Conservation (phyloP, 352 stramenopile genomes). For the Stramenopiles sp. region DNA sequence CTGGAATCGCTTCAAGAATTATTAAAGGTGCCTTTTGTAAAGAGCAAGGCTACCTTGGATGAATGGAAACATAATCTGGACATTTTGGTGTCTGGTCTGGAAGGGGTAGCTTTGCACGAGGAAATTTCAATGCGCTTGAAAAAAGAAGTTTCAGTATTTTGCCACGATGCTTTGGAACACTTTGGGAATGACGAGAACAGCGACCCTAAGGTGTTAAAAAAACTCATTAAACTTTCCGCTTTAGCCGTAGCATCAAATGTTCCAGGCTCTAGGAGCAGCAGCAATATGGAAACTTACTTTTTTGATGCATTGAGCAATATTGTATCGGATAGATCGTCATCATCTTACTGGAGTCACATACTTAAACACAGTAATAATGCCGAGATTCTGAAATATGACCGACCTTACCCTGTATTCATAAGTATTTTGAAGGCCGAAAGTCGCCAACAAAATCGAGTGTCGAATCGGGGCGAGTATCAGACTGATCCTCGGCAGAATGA, state of each 20-base stretch:
- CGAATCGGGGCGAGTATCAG: background rate
- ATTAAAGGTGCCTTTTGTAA: background rate
- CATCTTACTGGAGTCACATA: background rate
- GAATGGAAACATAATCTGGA: background rate
- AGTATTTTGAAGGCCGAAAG: background rate
- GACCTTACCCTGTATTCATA: background rate
- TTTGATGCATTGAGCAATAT: background rate
- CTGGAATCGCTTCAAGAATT: background rate
- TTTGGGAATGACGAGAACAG: background rate
- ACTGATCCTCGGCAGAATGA: background rate
- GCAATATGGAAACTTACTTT: background rate
- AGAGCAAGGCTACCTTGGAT: background rate
- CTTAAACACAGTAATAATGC: background rate
- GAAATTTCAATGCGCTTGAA: background rate
- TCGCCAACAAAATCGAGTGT: background rate
- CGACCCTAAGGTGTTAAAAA: background rate
- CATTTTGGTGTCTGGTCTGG: background rate
- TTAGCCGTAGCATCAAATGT: background rate
- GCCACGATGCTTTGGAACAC: background rate
- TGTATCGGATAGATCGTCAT: background rate
- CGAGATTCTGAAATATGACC: background rate
- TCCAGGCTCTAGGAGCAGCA: background rate
- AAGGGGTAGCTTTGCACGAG: background rate
- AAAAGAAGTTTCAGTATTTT: background rate
- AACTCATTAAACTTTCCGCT: background rate